phyloP scores from a whole-genome alignment of 1,284 basidiomycete species.

The Exsudoporus floridanus region DNA sequence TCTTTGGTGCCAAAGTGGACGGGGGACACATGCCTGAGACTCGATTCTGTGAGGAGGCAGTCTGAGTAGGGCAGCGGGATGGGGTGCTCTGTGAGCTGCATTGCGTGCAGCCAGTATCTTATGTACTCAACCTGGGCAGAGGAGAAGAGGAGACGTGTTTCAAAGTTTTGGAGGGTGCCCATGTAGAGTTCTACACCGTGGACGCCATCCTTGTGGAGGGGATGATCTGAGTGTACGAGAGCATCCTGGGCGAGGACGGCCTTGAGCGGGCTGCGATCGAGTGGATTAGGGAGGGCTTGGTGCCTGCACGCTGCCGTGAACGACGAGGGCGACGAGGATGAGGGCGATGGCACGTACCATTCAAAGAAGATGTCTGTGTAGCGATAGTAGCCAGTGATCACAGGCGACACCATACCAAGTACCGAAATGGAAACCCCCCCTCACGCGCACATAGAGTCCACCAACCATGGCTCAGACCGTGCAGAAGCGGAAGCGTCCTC shows the following conservation, averaged over 20 bases:
- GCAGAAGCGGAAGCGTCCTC: conserved; percentile 41
- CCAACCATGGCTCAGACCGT: conserved; percentile 50
- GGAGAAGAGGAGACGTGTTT: conserved; percentile 73
- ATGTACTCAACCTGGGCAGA: conserved; percentile 83
- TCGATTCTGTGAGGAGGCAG: conserved; percentile 58
- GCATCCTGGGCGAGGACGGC: conserved; percentile 65
- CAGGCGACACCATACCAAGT: conserved; percentile 35
- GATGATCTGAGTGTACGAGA: conserved; percentile 69
- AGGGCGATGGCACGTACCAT: conserved; percentile 44
- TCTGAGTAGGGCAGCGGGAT: conserved; percentile 73
- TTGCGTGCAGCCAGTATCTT: conserved; percentile 79
- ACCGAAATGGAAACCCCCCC: conserved; percentile 11
- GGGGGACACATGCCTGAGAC: conserved; percentile 56
- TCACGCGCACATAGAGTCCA: background rate
- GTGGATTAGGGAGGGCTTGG: conserved; percentile 43
- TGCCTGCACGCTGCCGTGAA: conserved; percentile 37
- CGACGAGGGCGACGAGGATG: background rate
- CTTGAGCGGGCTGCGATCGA: conserved; percentile 64
- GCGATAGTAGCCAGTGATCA: conserved; percentile 70
- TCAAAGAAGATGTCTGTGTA: conserved; percentile 79
- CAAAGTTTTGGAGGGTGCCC: conserved; percentile 70
- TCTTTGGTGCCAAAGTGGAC: conserved; percentile 55
- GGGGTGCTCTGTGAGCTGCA: conserved; percentile 60
- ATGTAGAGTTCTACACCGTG: conserved; percentile 70
- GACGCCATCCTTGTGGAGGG: conserved; percentile 60